phyloP scores from a whole-genome alignment of 495 filamentous ascomycete species.

The Margaritispora aquatica region DNA sequence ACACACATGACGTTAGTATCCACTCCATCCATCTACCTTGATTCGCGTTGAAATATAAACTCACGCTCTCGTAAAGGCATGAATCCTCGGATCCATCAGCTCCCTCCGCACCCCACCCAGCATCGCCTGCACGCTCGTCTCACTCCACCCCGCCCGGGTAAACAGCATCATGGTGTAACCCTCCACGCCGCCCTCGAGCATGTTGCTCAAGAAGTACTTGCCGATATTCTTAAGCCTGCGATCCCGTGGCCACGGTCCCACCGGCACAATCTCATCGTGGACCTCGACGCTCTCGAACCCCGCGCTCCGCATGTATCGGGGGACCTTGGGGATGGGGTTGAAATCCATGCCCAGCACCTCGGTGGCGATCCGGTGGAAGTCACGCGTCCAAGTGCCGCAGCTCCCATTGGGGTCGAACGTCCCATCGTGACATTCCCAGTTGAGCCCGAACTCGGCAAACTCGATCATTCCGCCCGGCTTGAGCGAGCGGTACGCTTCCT shows the following conservation, averaged over 20 bases:
- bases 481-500: neutral
- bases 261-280: constrained; percentile 35
- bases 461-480: constrained; percentile 45
- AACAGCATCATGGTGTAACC: constrained; percentile 3
- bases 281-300: constrained; percentile 48
- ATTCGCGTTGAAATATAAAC: no score
- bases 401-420: neutral
- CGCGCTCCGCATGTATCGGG: constrained; percentile 40
- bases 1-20: no score
- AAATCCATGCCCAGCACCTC: constrained; percentile 20
- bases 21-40: no score
- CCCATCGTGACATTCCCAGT: constrained; percentile 27
- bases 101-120: constrained; percentile 2
- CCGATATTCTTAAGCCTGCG: constrained; percentile 5
- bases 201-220: constrained; percentile 2
- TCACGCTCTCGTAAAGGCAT: constrained; percentile 4
- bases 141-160: constrained; percentile 4
- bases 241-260: constrained; percentile 39
- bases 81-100: constrained; percentile 8
- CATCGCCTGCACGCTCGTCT: constrained; percentile 5
- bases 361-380: constrained; percentile 29
- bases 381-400: constrained; percentile 27
- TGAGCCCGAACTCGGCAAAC: constrained; percentile 28
- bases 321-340: constrained; percentile 31
- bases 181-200: constrained; percentile 7